These are phyloP conservation scores for Xylaria cubensis DNA, from an alignment of 495 filamentous ascomycete species.

Conservation along the genomic window DNA sequence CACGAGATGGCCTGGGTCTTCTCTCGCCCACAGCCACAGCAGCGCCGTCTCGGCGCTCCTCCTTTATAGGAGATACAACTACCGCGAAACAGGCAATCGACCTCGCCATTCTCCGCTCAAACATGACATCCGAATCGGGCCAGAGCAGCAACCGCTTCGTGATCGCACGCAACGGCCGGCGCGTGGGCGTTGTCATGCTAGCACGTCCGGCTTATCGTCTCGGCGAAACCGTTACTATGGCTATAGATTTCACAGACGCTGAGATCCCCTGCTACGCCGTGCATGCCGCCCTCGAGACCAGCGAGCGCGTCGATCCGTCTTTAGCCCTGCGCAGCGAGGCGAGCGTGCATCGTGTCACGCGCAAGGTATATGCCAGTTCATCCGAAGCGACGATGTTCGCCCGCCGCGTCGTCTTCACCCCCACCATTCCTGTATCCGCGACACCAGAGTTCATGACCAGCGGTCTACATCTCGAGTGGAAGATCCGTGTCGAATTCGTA, in stretches of 20 bases:
- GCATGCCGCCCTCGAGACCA: constrained; percentile 76
- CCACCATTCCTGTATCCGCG: constrained; percentile 77
- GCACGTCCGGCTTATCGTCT: constrained; percentile 90
- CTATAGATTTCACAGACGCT: constrained; percentile 78
- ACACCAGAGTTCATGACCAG: constrained; percentile 91
- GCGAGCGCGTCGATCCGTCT: constrained; percentile 76
- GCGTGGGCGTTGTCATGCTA: constrained; percentile 86
- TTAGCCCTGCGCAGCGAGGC: constrained; percentile 84
- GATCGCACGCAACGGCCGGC: constrained; percentile 85
- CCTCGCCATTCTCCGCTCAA: constrained; percentile 82
- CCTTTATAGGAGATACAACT: constrained; percentile 50
- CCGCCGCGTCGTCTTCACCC: constrained; percentile 76
- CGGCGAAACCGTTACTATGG: constrained; percentile 82
- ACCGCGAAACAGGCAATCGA: constrained; percentile 88
- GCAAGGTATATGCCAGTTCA: constrained; percentile 74
- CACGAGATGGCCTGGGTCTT: constrained; percentile 64
- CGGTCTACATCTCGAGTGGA: constrained; percentile 85
- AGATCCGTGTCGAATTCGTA: constrained; percentile 86
- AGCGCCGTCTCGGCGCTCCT: constrained; percentile 60
- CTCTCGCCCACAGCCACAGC: constrained; percentile 69
- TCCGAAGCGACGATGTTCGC: constrained; percentile 84
- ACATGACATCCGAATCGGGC: constrained; percentile 62
- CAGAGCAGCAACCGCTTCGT: constrained; percentile 87
- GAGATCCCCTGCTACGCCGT: constrained; percentile 82
- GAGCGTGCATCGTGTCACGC: constrained; percentile 84